Base-by-base conservation (phyloP, 495 filamentous ascomycete species). In the Collariella sp. region DNA sequence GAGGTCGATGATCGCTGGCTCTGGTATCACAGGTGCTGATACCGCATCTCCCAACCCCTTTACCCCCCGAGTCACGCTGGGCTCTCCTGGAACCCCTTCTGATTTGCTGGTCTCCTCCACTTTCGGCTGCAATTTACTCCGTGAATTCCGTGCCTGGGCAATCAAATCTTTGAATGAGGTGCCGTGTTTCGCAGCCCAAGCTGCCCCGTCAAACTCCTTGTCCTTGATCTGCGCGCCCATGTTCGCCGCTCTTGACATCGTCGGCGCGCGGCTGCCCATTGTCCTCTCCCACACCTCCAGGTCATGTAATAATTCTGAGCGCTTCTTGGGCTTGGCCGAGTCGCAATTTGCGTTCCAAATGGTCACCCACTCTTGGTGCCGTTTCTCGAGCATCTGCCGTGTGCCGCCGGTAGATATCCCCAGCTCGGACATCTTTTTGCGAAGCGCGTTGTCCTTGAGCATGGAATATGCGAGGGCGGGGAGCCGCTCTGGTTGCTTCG, bases 291-390 rank as follows among this genome's bases (percentile, higher is more conserved):
- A 96, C 2, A 78, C 61, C 22, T 90, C 84, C 16, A 98, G 63
- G 51, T 96, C 91, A 6, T 77, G 77, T 26, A 93, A 64, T 7
- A 98, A 62, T 44, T 91, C 84, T 3, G 72, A 66, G 58, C 87
- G 88, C 5, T 75, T 70, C 61, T 85, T 85, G 1, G 88, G 89
- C 4, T 68, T 71, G 50, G 76, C 79, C 2, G 89, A 85, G 66
- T 99, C 93, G 68, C 88, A 91, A 59, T 97, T 97, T 13, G 94
- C 88, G 66, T 99, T 99, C 84, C 88, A 96, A 23, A 97, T 65
- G 40, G 91, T 96, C 59, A 91, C 76, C 90, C 90, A 99, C 70
- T 99, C 93, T 1, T 79, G 87, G 59, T 97, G 90, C 53, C 93
- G 79, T 59, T 77, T 79, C 62, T 93, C 83, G 23, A 97, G 67